Percentiles rank a stretch among this genome's conserved stretches.
These are phyloP conservation scores for Sisymbrium altissimum DNA, from an alignment of 345 rosid genomes.

Conservation along the genomic window DNA sequence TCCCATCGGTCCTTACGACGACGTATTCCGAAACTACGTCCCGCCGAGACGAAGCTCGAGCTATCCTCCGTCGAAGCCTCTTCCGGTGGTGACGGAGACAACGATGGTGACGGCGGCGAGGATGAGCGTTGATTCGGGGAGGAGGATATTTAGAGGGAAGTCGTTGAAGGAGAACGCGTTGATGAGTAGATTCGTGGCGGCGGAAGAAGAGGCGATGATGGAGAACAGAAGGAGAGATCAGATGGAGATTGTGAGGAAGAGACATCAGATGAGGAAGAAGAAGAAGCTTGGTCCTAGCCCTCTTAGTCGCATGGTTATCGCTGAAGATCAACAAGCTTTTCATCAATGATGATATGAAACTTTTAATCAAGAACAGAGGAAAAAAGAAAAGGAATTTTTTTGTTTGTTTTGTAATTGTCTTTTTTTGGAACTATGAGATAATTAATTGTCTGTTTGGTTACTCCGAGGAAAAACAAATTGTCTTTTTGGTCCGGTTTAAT, in stretches of 20 bases:
- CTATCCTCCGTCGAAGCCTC: conserved; percentile 71
- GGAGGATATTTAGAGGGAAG: conserved; percentile 78
- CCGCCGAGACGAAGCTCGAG: conserved; percentile 87
- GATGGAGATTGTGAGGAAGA: conserved; percentile 79
- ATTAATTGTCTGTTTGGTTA: neutral
- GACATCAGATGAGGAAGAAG: conserved; percentile 53
- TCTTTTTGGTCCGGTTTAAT: neutral
- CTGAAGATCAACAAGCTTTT: conserved; percentile 33
- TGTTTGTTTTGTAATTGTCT: neutral
- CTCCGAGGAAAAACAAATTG: neutral
- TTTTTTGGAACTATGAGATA: neutral
- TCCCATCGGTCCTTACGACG: conserved; percentile 85
- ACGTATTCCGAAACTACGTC: conserved; percentile 64
- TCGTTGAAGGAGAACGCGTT: conserved; percentile 79
- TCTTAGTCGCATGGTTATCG: conserved; percentile 73
- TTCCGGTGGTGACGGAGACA: conserved; percentile 21
- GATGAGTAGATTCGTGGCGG: conserved; percentile 89
- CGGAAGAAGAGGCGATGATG: conserved; percentile 92
- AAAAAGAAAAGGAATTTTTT: neutral
- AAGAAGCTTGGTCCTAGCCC: conserved; percentile 92
- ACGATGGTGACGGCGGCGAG: conserved; percentile 23
- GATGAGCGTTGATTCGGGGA: conserved; percentile 51
- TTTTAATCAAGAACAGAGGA: neutral
- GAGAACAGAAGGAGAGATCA: conserved; percentile 73
- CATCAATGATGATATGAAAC: neutral